phyloP scores from a whole-genome alignment of 2,329 filamentous ascomycete species.

The Rugonectria rugulosa region DNA sequence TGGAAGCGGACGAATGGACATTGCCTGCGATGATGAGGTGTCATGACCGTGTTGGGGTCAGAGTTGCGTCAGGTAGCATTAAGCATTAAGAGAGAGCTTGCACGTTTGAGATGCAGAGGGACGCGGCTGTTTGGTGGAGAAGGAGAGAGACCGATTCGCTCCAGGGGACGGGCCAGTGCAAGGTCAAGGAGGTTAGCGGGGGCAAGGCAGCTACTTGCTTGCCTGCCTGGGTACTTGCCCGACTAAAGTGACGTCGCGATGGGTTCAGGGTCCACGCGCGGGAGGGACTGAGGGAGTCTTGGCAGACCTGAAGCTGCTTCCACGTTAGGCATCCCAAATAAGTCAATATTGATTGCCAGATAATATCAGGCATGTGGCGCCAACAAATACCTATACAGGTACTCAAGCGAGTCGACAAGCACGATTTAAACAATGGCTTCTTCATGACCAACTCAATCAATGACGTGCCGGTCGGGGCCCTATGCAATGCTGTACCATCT shows the following conservation, averaged over 20 bases:
- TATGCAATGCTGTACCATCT: background rate
- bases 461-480: background rate
- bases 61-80: background rate
- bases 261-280: constrained; percentile 1
- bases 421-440: background rate
- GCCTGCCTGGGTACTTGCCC: too few species aligned
- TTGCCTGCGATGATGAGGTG: constrained; percentile 39
- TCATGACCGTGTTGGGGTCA: background rate
- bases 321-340: background rate
- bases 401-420: background rate
- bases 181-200: too few species aligned
- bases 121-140: background rate
- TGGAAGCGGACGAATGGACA: constrained; percentile 75
- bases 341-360: background rate
- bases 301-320: background rate
- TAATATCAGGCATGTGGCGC: background rate
- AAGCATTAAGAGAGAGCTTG: background rate
- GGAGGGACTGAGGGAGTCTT: background rate
- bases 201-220: background rate
- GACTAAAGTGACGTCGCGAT: constrained; percentile 10
- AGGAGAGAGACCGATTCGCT: background rate
- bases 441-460: background rate
- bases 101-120: background rate
- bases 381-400: background rate
- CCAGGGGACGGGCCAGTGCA: too few species aligned